These are phyloP conservation scores for Diaporthe vexans DNA, from an alignment of 2,329 filamentous ascomycete species.

Conservation along the genomic window DNA sequence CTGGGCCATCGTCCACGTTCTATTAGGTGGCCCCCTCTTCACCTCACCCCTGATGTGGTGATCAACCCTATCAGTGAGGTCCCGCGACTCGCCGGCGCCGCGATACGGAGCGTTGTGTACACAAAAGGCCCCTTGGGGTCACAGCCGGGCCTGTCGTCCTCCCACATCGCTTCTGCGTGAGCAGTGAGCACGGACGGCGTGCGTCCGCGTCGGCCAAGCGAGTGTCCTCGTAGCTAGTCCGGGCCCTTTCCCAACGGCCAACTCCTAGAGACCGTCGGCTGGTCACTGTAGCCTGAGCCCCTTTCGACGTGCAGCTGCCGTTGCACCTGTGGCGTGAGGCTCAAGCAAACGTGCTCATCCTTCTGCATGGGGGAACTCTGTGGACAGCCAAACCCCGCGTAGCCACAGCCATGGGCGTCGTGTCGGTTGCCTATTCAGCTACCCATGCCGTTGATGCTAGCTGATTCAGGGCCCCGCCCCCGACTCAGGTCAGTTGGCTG, in stretches of 20 bases:
- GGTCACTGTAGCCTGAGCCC: constrained; percentile 22
- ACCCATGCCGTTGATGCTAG: constrained; percentile 30
- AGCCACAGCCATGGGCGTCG: constrained; percentile 17
- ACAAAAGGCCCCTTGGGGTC: neutral
- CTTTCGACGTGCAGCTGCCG: constrained; percentile 33
- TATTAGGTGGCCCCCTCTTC: neutral
- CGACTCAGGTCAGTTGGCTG: constrained; percentile 29
- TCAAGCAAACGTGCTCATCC: constrained; percentile 29
- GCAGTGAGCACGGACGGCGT: constrained; percentile 29
- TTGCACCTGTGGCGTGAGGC: constrained; percentile 34
- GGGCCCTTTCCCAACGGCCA: constrained; percentile 14
- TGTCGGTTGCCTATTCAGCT: constrained; percentile 29
- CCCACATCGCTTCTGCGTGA: constrained; percentile 15
- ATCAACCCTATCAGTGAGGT: constrained; percentile 15
- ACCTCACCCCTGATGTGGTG: constrained; percentile 19
- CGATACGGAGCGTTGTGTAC: constrained; percentile 14
- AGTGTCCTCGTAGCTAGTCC: neutral
- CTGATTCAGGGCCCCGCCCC: constrained; percentile 28
- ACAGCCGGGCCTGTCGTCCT: constrained; percentile 10
- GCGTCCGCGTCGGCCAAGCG: constrained; percentile 26
- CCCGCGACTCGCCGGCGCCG: constrained; percentile 12
- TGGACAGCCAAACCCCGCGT: constrained; percentile 15
- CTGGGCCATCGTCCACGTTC: constrained; percentile 6
- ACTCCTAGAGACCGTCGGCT: constrained; percentile 27
- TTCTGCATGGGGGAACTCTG: constrained; percentile 18